These are phyloP conservation scores for Rosa lucieae DNA, from an alignment of 306 rosid species.

Conservation along the genomic window DNA sequence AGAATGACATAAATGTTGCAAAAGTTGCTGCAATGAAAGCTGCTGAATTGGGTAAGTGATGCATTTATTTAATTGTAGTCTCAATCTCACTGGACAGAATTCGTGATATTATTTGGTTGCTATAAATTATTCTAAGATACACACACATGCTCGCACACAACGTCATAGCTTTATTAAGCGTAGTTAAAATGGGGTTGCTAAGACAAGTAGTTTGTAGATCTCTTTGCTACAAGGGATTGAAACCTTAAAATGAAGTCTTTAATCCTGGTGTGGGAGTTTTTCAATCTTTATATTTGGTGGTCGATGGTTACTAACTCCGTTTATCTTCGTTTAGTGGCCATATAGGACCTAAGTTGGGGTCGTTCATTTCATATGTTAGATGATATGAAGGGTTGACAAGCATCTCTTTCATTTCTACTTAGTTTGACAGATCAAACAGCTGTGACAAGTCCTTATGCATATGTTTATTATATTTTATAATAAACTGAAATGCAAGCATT, in stretches of 20 bases:
- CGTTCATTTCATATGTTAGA: background rate
- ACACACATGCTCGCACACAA: background rate
- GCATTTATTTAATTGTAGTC: constrained; percentile 4
- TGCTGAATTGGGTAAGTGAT: constrained; percentile 78
- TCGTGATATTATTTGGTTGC: background rate
- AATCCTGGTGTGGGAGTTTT: background rate
- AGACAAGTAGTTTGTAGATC: background rate
- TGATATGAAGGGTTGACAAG: background rate
- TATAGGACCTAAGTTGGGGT: background rate
- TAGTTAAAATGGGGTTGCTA: background rate
- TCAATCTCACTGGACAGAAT: background rate
- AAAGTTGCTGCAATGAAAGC: constrained; percentile 96
- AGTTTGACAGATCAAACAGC: background rate
- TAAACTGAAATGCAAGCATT: background rate
- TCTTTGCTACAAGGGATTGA: background rate
- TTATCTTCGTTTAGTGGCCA: too few relatives aligned
- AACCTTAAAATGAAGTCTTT: background rate
- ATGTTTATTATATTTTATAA: background rate
- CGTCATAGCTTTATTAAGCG: background rate
- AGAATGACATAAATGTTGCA: constrained; percentile 67
- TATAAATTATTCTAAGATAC: background rate
- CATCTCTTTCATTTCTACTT: background rate
- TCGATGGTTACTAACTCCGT: background rate
- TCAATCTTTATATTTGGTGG: background rate
- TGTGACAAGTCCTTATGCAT: background rate